Percentiles rank a stretch among this genome's conserved stretches.
These are phyloP conservation scores for Malassezia pachydermatis DNA, from an alignment of 1,284 basidiomycete genomes.

Conservation along the genomic window DNA sequence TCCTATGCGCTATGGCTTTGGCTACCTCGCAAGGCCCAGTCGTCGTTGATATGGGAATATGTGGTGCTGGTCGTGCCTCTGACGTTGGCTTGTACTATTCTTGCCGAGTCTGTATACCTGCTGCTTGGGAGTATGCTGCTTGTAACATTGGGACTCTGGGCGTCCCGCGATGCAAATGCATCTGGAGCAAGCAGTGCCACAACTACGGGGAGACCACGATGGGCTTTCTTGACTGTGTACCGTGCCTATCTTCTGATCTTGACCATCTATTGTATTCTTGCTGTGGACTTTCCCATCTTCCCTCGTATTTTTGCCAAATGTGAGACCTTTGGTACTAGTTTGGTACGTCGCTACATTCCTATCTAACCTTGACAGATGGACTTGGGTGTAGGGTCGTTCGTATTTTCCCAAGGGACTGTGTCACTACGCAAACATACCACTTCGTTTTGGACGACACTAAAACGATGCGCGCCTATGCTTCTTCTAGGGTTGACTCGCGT, in stretches of 20 bases:
- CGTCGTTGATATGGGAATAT: conserved; percentile 1
- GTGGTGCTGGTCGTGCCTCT: conserved; percentile 5
- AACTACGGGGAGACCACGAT: too few species aligned
- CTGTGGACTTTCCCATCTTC: conserved; percentile 85
- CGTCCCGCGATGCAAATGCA: too few species aligned
- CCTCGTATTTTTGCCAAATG: conserved; percentile 81
- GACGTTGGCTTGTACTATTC: conserved; percentile 2
- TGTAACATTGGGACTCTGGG: too few species aligned
- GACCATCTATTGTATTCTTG: conserved; percentile 80
- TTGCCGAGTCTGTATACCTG: too few species aligned
- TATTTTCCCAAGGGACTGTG: conserved; percentile 84
- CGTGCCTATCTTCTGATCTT: conserved; percentile 90
- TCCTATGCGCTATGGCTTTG: conserved; percentile 5
- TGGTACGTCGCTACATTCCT: conserved; percentile 17
- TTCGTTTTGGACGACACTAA: conserved; percentile 47
- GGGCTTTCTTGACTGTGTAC: conserved; percentile 68
- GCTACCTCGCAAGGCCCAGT: background rate
- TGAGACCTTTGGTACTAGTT: conserved; percentile 81
- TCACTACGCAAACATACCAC: conserved; percentile 55
- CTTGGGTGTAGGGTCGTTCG: conserved; percentile 87
- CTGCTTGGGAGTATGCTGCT: too few species aligned
- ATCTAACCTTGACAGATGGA: conserved; percentile 65
- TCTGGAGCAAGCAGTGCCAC: too few species aligned
- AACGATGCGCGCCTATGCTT: conserved; percentile 62
- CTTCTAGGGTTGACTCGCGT: conserved; percentile 68